Conservation (phyloP, 1,139 yeast species). For the Pichia sp. region DNA sequence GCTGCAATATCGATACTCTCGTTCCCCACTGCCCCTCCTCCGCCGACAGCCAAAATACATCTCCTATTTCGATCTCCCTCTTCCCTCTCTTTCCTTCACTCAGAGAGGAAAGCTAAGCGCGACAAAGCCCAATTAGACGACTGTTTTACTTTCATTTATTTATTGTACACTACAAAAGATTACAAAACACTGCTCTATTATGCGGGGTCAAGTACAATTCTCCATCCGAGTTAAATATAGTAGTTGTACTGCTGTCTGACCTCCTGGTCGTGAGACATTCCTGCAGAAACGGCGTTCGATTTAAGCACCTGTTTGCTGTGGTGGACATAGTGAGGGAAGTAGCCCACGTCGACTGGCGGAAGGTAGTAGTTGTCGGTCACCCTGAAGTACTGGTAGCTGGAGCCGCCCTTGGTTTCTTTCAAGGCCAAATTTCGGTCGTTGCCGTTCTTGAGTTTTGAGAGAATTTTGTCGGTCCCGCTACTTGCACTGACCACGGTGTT, state of each 20-base stretch:
- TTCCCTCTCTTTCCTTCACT: neutral
- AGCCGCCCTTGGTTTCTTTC: slow-evolving; percentile 3
- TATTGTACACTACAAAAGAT: neutral
- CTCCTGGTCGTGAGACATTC: neutral
- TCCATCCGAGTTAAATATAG: neutral
- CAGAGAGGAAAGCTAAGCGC: neutral
- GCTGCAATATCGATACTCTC: neutral
- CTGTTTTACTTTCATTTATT: neutral
- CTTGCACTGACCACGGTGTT: neutral
- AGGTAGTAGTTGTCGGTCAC: slow-evolving; percentile 46
- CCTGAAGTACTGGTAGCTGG: slow-evolving; percentile 43
- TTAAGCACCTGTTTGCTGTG: slow-evolving; percentile 29
- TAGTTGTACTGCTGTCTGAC: slow-evolving; percentile 4
- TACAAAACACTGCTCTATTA: neutral
- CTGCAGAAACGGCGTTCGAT: neutral
- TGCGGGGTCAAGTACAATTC: neutral
- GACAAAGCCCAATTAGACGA: neutral
- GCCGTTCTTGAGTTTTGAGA: neutral
- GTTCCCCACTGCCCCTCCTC: neutral
- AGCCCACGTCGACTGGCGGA: slow-evolving; percentile 49
- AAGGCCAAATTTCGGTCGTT: neutral
- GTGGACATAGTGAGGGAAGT: slow-evolving; percentile 49
- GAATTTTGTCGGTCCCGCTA: neutral
- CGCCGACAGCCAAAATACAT: neutral
- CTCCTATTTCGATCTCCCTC: neutral